These are phyloP conservation scores for Ceratocystis cacaofunesta DNA, from an alignment of 2,329 filamentous ascomycete genomes.

Conservation along the genomic window DNA sequence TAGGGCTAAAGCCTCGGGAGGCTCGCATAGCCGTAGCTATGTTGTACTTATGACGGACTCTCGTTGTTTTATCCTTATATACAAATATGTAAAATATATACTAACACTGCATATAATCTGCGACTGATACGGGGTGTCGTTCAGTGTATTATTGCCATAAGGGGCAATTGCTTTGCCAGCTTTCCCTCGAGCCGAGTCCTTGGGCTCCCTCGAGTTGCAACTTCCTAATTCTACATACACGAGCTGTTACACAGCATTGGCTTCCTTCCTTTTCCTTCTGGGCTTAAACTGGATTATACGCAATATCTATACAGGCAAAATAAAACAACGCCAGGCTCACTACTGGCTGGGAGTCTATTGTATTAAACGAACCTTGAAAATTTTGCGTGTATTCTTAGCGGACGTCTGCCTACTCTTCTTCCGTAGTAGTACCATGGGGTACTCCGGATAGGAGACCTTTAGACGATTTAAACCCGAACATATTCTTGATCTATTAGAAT, in stretches of 20 bases:
- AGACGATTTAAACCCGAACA: no score
- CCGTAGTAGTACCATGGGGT: no score
- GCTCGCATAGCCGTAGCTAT: not conserved
- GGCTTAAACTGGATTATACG: not conserved
- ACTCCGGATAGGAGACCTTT: no score
- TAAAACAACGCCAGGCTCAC: no score
- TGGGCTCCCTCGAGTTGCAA: not conserved
- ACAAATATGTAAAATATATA: not conserved
- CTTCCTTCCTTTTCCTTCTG: not conserved
- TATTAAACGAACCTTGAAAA: no score
- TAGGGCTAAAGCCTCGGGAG: not conserved
- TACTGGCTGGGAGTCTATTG: no score
- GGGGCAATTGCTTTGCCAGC: not conserved
- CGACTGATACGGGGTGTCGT: not conserved
- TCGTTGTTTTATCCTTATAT: not conserved
- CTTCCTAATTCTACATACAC: slow-evolving; percentile 1
- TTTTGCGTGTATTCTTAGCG: no score
- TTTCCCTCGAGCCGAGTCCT: not conserved
- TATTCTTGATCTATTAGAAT: no score
- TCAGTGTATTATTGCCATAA: not conserved
- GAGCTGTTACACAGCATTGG: not conserved
- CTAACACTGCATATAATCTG: not conserved
- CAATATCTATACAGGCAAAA: not conserved
- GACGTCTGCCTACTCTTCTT: no score
- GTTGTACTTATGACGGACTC: no score